phyloP scores from a whole-genome alignment of 1,284 basidiomycete species.

The Coniophora puteana region DNA sequence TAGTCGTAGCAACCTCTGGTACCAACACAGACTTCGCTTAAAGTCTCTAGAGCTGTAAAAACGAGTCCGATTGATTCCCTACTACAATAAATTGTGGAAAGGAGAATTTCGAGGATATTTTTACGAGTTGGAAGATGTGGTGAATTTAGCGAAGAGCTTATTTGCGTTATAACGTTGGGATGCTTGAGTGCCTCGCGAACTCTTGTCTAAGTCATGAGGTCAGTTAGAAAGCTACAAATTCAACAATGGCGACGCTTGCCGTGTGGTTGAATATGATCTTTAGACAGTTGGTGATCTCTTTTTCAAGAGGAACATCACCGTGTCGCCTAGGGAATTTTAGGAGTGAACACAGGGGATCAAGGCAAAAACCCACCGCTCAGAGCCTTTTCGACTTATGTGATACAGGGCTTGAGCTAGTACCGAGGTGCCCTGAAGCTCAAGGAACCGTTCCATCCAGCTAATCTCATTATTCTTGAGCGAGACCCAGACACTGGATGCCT shows the following conservation, averaged over 20 bases:
- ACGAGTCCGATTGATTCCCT: constrained; percentile 52
- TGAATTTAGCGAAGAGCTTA: constrained; percentile 84
- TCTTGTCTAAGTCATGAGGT: constrained; percentile 47
- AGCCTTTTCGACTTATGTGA: constrained; percentile 68
- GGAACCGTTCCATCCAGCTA: constrained; percentile 84
- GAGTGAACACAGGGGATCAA: background rate
- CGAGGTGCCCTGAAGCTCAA: constrained; percentile 77
- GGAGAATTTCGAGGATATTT: constrained; percentile 75
- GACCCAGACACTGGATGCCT: constrained; percentile 75
- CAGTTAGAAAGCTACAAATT: constrained; percentile 4
- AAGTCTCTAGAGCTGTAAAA: constrained; percentile 57
- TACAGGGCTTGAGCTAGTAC: constrained; percentile 81
- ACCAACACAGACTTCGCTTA: constrained; percentile 66
- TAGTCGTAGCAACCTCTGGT: constrained; percentile 69
- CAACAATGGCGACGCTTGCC: constrained; percentile 36
- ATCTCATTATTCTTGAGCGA: constrained; percentile 78
- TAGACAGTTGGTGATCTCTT: constrained; percentile 88
- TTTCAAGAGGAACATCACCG: constrained; percentile 73
- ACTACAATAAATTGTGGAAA: constrained; percentile 62
- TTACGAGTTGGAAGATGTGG: constrained; percentile 81
- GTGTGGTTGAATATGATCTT: constrained; percentile 80
- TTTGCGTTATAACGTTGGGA: constrained; percentile 75
- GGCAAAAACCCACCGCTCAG: constrained; percentile 44
- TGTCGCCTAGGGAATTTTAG: constrained; percentile 44
- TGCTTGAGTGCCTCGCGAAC: constrained; percentile 79